Base-by-base conservation (phyloP, 768 basidiomycete genomes). In the Pulveroboletus frians region DNA sequence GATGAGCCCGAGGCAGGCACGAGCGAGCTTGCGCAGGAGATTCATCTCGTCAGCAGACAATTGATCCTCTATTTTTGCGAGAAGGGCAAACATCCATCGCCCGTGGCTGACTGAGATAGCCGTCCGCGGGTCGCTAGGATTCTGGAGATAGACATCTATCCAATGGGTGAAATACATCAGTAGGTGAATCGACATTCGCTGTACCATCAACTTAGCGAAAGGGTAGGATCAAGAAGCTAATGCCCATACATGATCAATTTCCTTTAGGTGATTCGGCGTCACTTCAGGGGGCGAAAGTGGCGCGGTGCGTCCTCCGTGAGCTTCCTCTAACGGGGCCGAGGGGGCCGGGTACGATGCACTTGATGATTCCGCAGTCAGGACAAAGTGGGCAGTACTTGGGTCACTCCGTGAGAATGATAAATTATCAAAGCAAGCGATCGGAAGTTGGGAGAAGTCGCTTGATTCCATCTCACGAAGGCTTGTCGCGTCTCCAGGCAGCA, bases 161-260 rank as follows among this genome's bases (percentile, higher is more conserved):
- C 88, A 92, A 59, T 89, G 78, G 15, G 80, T 75, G 64, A 90
- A 90, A 64, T 89, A 90, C 85, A 87, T 88, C 51, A 92, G 67
- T 39, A 91, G 73, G 62, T 88, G 88, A 23, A 91, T 63, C 5
- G 85, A 79, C 64, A 74, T 79, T 59, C 77, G 76, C 88, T 91
- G 55, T 29, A 51, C 21, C 21, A 14, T 47, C 44, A 42, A 39
- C 43, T 61, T 18, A 60, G 51, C 44, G 14, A 34, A 45, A 44
- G 26, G 14, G 23, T 21, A n/a, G 17, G 37, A 35, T 29, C 9
- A 39, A 29, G 35, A 27, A 45, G 26, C 6, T 42, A 46, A 42
- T 15, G n/a, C 38, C 5, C 74, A 52, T 68, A 87, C 88, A 65
- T 88, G 81, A 59, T 89, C 83, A 39, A 91, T 79, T 45, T 73